A percentile compares a stretch with the other conserved stretches of the same genome.
Evolutionary conservation across 169 alveolate species (phyloP).

Genomic region (Plasmodium knowlesi): DNA sequence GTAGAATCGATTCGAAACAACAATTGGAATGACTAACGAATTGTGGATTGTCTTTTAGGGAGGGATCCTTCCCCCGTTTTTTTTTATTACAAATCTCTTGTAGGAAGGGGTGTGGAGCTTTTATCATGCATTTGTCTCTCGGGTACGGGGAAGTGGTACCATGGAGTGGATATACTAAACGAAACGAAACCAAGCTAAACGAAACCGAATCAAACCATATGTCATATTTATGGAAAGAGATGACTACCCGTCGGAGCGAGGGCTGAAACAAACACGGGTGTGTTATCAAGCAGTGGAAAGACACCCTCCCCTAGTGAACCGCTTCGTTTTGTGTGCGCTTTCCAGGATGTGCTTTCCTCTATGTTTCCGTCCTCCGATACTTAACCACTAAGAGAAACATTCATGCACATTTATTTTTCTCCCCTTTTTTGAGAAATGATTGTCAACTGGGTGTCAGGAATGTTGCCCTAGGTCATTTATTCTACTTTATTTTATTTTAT

Average conservation of each 20-base stretch:
- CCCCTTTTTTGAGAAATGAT: background rate
- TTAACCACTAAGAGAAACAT: background rate
- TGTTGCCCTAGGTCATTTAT: background rate
- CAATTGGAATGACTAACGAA: background rate
- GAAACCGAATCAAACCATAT: too few relatives aligned
- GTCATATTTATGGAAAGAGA: too few relatives aligned
- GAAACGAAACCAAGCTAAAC: too few relatives aligned
- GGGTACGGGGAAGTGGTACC: background rate
- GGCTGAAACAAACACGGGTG: background rate
- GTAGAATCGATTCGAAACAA: background rate
- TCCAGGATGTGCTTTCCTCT: background rate
- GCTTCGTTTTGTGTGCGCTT: background rate
- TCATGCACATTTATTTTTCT: background rate
- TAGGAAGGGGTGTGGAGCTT: background rate
- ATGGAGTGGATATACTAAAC: background rate
- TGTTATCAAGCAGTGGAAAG: background rate
- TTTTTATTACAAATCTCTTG: background rate
- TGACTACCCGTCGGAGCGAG: background rate
- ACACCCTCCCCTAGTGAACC: background rate
- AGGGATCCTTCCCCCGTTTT: background rate
- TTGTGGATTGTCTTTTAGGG: background rate
- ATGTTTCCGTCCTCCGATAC: background rate
- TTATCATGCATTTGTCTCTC: background rate
- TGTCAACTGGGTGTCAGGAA: background rate
- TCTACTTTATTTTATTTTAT: too few relatives aligned